A percentile compares a stretch with the other conserved stretches of the same genome.
These are phyloP conservation scores for Talaromyces liani DNA, from an alignment of 495 filamentous ascomycete species.

Conservation along the genomic window DNA sequence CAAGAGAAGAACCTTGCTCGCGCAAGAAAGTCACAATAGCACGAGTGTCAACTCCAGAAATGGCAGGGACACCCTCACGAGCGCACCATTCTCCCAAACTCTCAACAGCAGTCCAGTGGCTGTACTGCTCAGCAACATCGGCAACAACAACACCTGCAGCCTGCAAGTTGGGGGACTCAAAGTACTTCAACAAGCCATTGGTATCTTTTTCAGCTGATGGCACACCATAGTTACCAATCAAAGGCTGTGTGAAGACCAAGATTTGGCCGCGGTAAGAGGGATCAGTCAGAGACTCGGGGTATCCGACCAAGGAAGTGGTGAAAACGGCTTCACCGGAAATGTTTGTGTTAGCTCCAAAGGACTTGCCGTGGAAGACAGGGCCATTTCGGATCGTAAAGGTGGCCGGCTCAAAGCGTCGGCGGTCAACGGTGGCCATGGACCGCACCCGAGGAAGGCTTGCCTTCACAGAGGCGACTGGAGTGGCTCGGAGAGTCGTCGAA, in stretches of 20 bases:
- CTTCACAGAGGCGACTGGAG: constrained; percentile 45
- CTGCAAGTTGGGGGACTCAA: constrained; percentile 94
- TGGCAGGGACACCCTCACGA: constrained; percentile 89
- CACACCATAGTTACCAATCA: constrained; percentile 98
- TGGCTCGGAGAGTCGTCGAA: constrained; percentile 45
- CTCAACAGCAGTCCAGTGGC: constrained; percentile 97
- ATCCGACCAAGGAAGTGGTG: constrained; percentile 88
- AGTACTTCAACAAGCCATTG: constrained; percentile 79
- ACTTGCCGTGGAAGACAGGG: constrained; percentile 87
- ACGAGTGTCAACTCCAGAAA: constrained; percentile 94
- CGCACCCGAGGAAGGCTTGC: constrained; percentile 44
- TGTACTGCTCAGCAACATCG: constrained; percentile 87
- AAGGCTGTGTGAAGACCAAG: constrained; percentile 94
- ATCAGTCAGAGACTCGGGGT: constrained; percentile 97
- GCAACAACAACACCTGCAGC: constrained; percentile 92
- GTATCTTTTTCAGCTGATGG: constrained; percentile 70
- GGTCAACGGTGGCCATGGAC: constrained; percentile 63
- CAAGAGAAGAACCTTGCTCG: constrained; percentile 92
- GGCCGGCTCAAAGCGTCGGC: constrained; percentile 64
- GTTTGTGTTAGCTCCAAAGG: constrained; percentile 86
- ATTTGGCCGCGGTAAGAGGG: constrained; percentile 99
- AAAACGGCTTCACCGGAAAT: constrained; percentile 92
- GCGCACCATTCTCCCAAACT: constrained; percentile 90
- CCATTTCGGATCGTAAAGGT: constrained; percentile 96
- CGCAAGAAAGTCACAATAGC: constrained; percentile 92